phyloP scores from a whole-genome alignment of 306 rosid genomes.

The Sicyos baderoa region DNA sequence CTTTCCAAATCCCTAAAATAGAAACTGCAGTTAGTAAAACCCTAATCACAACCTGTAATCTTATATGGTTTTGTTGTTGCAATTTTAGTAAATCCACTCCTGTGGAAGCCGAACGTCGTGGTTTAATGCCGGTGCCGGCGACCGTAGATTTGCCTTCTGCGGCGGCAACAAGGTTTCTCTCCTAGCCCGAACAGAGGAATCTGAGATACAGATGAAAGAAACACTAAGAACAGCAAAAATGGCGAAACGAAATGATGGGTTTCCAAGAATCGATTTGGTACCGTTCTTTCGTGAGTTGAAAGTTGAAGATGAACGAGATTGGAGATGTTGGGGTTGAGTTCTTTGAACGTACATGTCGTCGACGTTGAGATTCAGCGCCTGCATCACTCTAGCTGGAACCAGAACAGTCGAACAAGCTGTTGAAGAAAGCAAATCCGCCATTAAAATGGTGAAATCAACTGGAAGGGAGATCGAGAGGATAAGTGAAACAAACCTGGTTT shows the following conservation, averaged over 20 bases:
- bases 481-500: conserved; percentile 29
- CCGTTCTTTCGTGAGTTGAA: conserved; percentile 32
- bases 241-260: too few species aligned
- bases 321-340: conserved; percentile 24
- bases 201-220: conserved; percentile 15
- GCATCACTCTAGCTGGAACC: conserved; percentile 60
- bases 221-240: background rate
- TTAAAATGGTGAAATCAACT: background rate
- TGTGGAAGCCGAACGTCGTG: conserved; percentile 59
- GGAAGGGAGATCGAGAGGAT: background rate
- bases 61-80: background rate
- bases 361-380: conserved; percentile 47
- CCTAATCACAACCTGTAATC: background rate
- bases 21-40: conserved; percentile 7
- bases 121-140: conserved; percentile 21
- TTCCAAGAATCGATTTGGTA: conserved; percentile 8
- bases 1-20: background rate
- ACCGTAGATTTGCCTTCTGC: conserved; percentile 32
- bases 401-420: conserved; percentile 46
- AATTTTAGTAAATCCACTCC: conserved; percentile 30
- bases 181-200: conserved; percentile 14
- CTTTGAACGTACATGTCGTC: conserved; percentile 27
- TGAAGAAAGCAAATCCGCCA: background rate
- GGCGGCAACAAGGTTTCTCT: conserved; percentile 19
- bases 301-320: conserved; percentile 28